Base-by-base conservation (phyloP, 1,139 yeast species). In the Lodderomyces pseudojiufengensis region DNA sequence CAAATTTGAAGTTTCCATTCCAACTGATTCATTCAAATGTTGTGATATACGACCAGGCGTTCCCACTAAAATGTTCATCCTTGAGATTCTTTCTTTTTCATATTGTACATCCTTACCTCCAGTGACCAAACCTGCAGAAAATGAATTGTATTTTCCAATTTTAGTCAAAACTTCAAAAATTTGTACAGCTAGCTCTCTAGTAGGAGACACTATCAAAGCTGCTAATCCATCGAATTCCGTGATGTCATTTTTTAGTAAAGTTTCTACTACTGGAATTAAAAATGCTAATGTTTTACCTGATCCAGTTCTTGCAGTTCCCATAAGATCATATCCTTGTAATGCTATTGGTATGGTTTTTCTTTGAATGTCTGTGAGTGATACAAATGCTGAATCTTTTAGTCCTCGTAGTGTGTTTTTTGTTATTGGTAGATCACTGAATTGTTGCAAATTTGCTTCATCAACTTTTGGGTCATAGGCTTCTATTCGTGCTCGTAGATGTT, bases 261-360 rank as follows among this genome's bases (percentile, higher is more conserved):
- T 69, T 54, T 88, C 96, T 14, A 88, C 61, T 4, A 85, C 76
- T 2, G 99, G 99, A 29, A 92, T 73, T 48, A 92, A 66, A 52
- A 92, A 92, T 3, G 97, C 95, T 41, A 92, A 62, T 0, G 99
- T 92, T 57, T 92, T 92, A 33, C 99, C 99, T 2, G 96, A 87
- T 3, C 99, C 98, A 0, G 99, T 92, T 51, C 81, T 80, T 13
- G 98, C 98, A 15, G 97, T 95, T 20, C 90, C 97, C 48, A 92
- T 69, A 8, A 92, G 61, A 61, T 94, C 99, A 32, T 78, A 72
- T 0, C 95, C 94, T 49, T 84, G 79, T 43, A 92, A 65, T 1
- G 95, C 81, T 12, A 74, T 63, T 0, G 95, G 85, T 24, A 92
- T 85, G 4, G 96, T 73, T 36, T 78, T 79, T 47, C 73, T 77